These are phyloP conservation scores for Sporormia fimetaria DNA, from an alignment of 495 filamentous ascomycete species.

Conservation along the genomic window DNA sequence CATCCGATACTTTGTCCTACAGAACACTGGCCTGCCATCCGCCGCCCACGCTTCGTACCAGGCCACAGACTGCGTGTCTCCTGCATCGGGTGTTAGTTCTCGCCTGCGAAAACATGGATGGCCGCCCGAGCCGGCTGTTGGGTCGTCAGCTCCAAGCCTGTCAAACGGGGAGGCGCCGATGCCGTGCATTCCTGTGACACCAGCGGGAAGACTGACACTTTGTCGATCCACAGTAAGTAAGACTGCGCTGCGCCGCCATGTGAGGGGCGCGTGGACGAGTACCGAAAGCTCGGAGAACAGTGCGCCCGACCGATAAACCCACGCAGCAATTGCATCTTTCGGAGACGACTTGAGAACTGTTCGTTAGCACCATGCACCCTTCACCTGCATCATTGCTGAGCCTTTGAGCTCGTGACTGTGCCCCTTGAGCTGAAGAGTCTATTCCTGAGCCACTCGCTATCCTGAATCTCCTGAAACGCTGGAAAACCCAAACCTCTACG, in stretches of 20 bases:
- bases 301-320: neutral
- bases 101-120: neutral
- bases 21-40: conserved; percentile 8
- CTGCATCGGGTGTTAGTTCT: neutral
- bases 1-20: conserved; percentile 16
- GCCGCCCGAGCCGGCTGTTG: neutral
- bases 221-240: conserved; percentile 22
- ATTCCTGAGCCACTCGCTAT: too few relatives aligned
- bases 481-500: too few relatives aligned
- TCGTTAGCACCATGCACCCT: too few relatives aligned
- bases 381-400: too few relatives aligned
- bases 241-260: conserved; percentile 23
- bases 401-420: too few relatives aligned
- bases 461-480: too few relatives aligned
- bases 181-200: conserved; percentile 20
- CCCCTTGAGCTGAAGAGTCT: too few relatives aligned
- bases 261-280: conserved; percentile 15
- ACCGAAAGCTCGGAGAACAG: conserved; percentile 14
- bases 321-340: too few relatives aligned
- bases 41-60: neutral
- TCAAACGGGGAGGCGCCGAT: neutral
- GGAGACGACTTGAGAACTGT: too few relatives aligned
- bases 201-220: conserved; percentile 1
- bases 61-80: too few relatives aligned
- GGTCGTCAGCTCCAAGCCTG: neutral